Conservation (phyloP, 169 alveolate genomes). For the Theileria orientalis region DNA sequence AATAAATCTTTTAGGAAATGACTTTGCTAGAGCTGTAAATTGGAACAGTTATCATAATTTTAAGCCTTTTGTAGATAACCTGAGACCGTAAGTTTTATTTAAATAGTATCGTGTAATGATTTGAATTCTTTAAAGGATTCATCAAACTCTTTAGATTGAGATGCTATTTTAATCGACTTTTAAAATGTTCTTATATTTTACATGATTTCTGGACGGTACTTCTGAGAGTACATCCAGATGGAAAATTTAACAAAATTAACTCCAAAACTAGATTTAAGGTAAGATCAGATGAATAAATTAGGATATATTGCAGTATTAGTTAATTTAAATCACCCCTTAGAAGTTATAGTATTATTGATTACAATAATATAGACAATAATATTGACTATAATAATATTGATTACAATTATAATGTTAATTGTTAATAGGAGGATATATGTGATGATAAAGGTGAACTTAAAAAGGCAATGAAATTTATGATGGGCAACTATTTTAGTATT, state of each 20-base stretch:
- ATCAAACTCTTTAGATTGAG: slow-evolving; percentile 73
- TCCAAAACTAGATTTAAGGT: slow-evolving; percentile 71
- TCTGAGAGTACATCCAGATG: slow-evolving; percentile 81
- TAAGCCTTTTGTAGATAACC: slow-evolving; percentile 74
- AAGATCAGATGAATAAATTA: too few species aligned
- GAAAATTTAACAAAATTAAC: slow-evolving; percentile 80
- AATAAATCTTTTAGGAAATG: slow-evolving; percentile 75
- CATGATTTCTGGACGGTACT: slow-evolving; percentile 89
- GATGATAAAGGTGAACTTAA: slow-evolving; percentile 29
- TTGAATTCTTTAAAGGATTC: too few species aligned
- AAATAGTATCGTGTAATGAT: too few species aligned
- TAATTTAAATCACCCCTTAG: neutral
- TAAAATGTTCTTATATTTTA: slow-evolving; percentile 72
- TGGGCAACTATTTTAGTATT: slow-evolving; percentile 90
- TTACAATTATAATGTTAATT: slow-evolving; percentile 28
- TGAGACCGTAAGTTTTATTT: slow-evolving; percentile 63
- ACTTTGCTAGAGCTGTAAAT: slow-evolving; percentile 88
- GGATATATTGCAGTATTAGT: neutral
- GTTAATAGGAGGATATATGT: slow-evolving; percentile 50
- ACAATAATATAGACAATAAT: slow-evolving; percentile 26
- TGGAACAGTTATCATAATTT: slow-evolving; percentile 81
- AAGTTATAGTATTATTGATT: too few species aligned
- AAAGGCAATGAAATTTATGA: slow-evolving; percentile 57
- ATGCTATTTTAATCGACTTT: slow-evolving; percentile 70
- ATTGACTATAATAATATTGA: too few species aligned